Evolutionary conservation across 495 filamentous ascomycete species (phyloP), one percentile per base, ranked within the genome.

Genomic region (Penicillium simplicissimum): DNA sequence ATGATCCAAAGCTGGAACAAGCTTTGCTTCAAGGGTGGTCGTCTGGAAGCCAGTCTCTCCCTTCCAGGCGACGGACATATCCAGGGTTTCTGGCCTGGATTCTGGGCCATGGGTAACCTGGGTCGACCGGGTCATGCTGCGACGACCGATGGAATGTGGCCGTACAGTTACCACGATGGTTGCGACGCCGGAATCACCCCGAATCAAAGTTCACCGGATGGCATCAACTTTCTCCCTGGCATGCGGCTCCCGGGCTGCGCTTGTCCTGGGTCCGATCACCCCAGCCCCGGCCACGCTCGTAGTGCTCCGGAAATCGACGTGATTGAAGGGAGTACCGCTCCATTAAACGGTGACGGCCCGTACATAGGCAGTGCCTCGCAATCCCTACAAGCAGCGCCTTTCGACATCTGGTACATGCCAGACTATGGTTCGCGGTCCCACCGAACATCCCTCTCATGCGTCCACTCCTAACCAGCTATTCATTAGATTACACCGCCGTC

Each of bases 1-100:
- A 93, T 92, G 90, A 61, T 92, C 9, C 89, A 92, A 62, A 90
- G 85, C 28, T 93, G 90, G 90, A 93, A 92, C 71, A 85, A 91
- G 67, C 61, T 92, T 45, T 92, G 90, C 70, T 90, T 91, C 72
- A 90, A 87, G 52, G 90, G 90, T 17, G 90, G 90, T 14, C 79
- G 87, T 40, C 71, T 92, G n/a, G 89, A 93, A 75, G 90, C 89
- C 13, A 90, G 87, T 64, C 83, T 90, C 35, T 93, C 90, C 1
- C 77, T 92, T 9, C 90, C 90, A 6, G 90, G 90, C 19, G 69
- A 80, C 34, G 90, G 89, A 7, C 85, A 90, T 43, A 80, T 84
- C 28, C 76, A 85, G 31, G 88, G 90, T 19, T 88, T 91, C 71
- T 92, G 90, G 90, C 89, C 89, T 57, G 90, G 89, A 65, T 90